phyloP scores from a whole-genome alignment of 192 early-diverging fungal species.

The Linderina pennispora region DNA sequence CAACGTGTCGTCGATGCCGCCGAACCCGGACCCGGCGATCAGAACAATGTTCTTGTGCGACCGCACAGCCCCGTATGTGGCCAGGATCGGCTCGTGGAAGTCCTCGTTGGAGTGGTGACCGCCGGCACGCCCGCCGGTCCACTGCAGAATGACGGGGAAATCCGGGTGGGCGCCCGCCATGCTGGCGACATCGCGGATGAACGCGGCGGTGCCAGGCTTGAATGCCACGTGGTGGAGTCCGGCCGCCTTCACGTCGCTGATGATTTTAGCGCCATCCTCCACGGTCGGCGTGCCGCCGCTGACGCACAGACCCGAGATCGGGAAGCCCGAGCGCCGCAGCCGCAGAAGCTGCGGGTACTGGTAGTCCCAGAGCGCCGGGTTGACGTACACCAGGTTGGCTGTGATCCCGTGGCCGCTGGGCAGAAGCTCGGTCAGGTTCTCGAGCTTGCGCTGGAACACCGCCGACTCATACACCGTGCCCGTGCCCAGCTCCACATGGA shows the following conservation, averaged over 20 bases:
- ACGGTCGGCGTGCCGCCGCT: slow-evolving; percentile 89
- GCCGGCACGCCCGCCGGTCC: slow-evolving; percentile 89
- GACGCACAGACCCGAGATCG: slow-evolving; percentile 86
- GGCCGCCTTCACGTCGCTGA: slow-evolving; percentile 62
- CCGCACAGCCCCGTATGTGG: slow-evolving; percentile 64
- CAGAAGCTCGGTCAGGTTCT: slow-evolving; percentile 57
- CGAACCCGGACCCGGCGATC: slow-evolving; percentile 83
- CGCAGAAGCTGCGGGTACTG: slow-evolving; percentile 78
- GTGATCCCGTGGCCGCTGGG: slow-evolving; percentile 90
- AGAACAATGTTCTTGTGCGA: slow-evolving; percentile 71
- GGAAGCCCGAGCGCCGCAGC: slow-evolving; percentile 77
- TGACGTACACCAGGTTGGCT: slow-evolving; percentile 86
- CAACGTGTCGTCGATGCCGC: slow-evolving; percentile 75
- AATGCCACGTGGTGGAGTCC: slow-evolving; percentile 76
- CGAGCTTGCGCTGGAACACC: slow-evolving; percentile 67
- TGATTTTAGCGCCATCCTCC: slow-evolving; percentile 79
- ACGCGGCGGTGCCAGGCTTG: slow-evolving; percentile 76
- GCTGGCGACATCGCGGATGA: slow-evolving; percentile 68
- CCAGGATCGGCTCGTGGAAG: slow-evolving; percentile 76
- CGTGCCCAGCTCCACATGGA: slow-evolving; percentile 84
- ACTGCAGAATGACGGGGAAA: slow-evolving; percentile 82
- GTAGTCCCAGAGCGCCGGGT: slow-evolving; percentile 75
- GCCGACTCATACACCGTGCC: slow-evolving; percentile 92
- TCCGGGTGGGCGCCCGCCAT: slow-evolving; percentile 79
- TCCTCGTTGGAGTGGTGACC: slow-evolving; percentile 92